Percentiles rank a stretch among this genome's conserved stretches.
phyloP scores from a whole-genome alignment of 352 stramenopile species.

The Pythium myriotylum region DNA sequence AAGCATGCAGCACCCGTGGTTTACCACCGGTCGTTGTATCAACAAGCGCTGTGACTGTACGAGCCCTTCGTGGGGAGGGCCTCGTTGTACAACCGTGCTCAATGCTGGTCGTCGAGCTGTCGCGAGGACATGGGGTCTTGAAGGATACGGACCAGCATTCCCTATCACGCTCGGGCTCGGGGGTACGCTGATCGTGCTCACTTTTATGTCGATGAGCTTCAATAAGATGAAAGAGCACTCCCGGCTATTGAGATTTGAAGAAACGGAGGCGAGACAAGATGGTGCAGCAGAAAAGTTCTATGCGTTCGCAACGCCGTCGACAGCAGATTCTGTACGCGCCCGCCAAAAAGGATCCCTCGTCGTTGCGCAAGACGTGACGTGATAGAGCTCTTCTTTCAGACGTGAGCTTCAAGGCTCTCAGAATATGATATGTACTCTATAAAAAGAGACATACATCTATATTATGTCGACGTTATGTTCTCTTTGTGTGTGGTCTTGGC shows the following conservation, averaged over 20 bases:
- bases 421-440: too few relatives aligned
- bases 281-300: too few relatives aligned
- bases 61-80: constrained; percentile 50
- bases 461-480: too few relatives aligned
- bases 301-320: too few relatives aligned
- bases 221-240: constrained; percentile 14
- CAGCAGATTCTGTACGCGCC: too few relatives aligned
- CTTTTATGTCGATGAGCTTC: constrained; percentile 31
- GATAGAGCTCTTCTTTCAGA: too few relatives aligned
- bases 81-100: constrained; percentile 42
- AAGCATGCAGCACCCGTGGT: neutral
- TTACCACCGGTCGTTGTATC: constrained; percentile 55
- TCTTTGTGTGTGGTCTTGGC: too few relatives aligned
- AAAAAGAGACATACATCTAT: too few relatives aligned
- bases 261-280: neutral
- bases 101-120: constrained; percentile 26
- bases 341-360: too few relatives aligned
- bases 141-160: constrained; percentile 45
- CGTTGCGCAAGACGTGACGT: too few relatives aligned
- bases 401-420: too few relatives aligned
- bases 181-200: constrained; percentile 33
- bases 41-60: constrained; percentile 51
- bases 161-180: constrained; percentile 36
- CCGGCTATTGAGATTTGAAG: neutral
- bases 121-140: constrained; percentile 15